Evolutionary conservation across 2,329 filamentous ascomycete species (phyloP).

Genomic region (Bipolaris oryzae): DNA sequence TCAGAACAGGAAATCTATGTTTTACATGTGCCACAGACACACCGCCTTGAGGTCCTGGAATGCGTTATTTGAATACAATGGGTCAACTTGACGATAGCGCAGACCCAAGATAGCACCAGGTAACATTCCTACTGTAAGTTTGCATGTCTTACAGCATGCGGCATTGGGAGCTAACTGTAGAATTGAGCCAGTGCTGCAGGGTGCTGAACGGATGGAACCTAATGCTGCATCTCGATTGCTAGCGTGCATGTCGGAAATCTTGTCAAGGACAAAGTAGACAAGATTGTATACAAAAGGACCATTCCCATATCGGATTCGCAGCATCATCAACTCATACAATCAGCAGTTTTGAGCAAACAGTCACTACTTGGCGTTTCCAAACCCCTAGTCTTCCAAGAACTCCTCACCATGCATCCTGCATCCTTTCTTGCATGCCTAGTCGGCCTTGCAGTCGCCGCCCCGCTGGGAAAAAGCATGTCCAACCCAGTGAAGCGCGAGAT

Average conservation of each 20-base stretch:
- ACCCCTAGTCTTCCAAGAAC: not conserved
- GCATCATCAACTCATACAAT: not conserved
- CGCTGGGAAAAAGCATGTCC: conserved; percentile 13
- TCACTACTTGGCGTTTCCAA: not conserved
- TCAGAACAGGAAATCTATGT: not conserved
- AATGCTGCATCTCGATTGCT: conserved; percentile 4
- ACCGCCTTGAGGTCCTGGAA: not conserved
- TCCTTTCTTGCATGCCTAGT: conserved; percentile 19
- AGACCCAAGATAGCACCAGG: not conserved
- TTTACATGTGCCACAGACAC: not conserved
- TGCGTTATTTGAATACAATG: not conserved
- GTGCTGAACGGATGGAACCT: conserved; percentile 12
- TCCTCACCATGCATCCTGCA: conserved; percentile 21
- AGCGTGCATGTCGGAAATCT: not conserved
- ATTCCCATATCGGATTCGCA: not conserved
- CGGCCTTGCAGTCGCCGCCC: conserved; percentile 16
- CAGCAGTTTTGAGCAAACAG: not conserved
- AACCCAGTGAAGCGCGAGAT: not conserved
- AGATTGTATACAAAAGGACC: conserved; percentile 14
- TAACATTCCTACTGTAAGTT: not conserved
- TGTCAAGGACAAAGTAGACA: not conserved
- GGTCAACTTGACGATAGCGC: not conserved
- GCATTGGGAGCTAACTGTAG: not conserved
- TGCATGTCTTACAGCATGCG: not conserved
- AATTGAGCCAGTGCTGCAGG: conserved; percentile 2